A percentile compares a stretch with the other conserved stretches of the same genome.
These are phyloP conservation scores for Saturnispora sekii DNA, from an alignment of 805 yeast species.

Conservation along the genomic window DNA sequence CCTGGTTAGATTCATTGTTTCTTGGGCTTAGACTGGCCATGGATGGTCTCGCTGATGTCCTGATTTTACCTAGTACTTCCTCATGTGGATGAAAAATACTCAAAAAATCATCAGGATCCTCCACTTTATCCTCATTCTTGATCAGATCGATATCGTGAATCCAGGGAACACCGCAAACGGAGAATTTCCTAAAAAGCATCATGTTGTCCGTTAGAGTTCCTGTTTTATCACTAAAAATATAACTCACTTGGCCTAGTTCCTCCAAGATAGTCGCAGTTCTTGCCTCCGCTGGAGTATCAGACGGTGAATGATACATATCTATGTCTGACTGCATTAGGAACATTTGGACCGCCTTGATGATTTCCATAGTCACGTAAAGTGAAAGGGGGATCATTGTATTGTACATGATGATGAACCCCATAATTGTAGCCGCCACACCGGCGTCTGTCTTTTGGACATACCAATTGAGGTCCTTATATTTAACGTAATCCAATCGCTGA, in stretches of 20 bases:
- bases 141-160: constrained; percentile 58
- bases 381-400: constrained; percentile 94
- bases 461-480: constrained; percentile 48
- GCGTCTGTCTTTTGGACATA: constrained; percentile 65
- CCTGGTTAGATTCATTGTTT: neutral
- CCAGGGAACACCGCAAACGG: constrained; percentile 88
- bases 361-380: constrained; percentile 91
- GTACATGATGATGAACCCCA: constrained; percentile 96
- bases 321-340: constrained; percentile 77
- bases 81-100: constrained; percentile 9
- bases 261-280: constrained; percentile 92
- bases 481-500: constrained; percentile 43
- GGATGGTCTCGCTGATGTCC: constrained; percentile 45
- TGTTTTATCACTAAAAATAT: constrained; percentile 91
- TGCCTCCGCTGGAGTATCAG: constrained; percentile 89
- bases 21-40: constrained; percentile 34
- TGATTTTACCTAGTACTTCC: constrained; percentile 16
- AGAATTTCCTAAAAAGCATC: constrained; percentile 85
- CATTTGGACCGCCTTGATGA: constrained; percentile 83
- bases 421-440: constrained; percentile 78
- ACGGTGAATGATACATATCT: constrained; percentile 82
- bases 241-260: constrained; percentile 94
- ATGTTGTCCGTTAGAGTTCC: constrained; percentile 93
- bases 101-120: constrained; percentile 10
- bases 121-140: constrained; percentile 17